Evolutionary conservation across 2,329 filamentous ascomycete genomes (phyloP).

Genomic region (Cercospora berteroae): DNA sequence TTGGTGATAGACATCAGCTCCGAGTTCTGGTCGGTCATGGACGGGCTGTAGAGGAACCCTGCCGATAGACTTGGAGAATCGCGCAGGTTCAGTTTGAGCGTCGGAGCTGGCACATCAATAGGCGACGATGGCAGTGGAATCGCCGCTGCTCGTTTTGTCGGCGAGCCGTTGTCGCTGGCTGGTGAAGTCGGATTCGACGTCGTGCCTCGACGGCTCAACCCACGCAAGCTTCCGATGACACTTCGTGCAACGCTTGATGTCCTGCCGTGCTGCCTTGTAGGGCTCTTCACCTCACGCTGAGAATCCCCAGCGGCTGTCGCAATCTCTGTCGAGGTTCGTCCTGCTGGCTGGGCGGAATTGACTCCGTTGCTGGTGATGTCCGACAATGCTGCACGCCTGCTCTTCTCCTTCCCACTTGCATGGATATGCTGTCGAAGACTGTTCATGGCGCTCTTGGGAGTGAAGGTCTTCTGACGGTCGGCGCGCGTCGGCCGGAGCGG

Average conservation of each 20-base stretch:
- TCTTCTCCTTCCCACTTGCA: conserved; percentile 16
- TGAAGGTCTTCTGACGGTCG: conserved; percentile 19
- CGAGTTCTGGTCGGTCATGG: conserved; percentile 10
- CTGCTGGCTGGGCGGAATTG: background rate
- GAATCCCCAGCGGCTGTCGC: background rate
- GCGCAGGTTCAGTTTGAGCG: conserved; percentile 29
- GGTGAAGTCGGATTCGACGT: conserved; percentile 14
- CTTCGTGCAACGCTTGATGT: conserved; percentile 28
- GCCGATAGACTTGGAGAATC: conserved; percentile 23
- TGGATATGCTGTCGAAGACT: conserved; percentile 25
- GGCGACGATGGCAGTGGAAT: conserved; percentile 31
- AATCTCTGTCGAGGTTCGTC: background rate
- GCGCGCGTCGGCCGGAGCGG: conserved; percentile 13
- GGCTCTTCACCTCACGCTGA: conserved; percentile 8
- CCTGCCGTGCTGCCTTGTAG: conserved; percentile 16
- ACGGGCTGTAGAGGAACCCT: conserved; percentile 15
- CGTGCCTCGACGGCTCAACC: conserved; percentile 19
- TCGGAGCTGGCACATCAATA: conserved; percentile 28
- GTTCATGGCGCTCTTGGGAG: conserved; percentile 24
- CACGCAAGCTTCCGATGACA: conserved; percentile 30
- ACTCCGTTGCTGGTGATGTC: conserved; percentile 12
- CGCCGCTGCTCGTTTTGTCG: conserved; percentile 17
- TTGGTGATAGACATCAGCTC: conserved; percentile 19
- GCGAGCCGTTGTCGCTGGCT: conserved; percentile 8
- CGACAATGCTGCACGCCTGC: conserved; percentile 19